phyloP scores from a whole-genome alignment of 2,329 filamentous ascomycete species.

The Dactylellina leptospora region DNA sequence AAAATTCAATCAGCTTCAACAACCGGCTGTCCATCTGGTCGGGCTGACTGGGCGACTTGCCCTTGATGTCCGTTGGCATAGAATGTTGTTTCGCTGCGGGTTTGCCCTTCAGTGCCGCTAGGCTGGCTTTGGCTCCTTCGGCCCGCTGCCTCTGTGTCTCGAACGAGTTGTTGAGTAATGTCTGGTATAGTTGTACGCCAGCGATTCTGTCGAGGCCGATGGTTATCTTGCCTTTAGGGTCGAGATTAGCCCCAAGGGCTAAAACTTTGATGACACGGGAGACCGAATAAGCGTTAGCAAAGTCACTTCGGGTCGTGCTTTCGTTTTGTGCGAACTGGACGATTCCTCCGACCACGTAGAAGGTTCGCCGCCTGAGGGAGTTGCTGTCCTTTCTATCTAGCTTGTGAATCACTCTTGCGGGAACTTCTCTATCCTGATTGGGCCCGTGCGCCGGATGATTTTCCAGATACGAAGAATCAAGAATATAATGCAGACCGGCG shows the following conservation, averaged over 20 bases:
- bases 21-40: slow-evolving; percentile 9
- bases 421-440: slow-evolving; percentile 13
- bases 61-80: slow-evolving; percentile 11
- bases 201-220: slow-evolving; percentile 36
- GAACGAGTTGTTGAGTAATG: background rate
- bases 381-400: slow-evolving; percentile 6
- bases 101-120: too few relatives aligned
- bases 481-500: slow-evolving; percentile 56
- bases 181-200: slow-evolving; percentile 8
- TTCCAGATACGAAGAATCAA: slow-evolving; percentile 53
- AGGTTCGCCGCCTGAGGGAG: slow-evolving; percentile 17
- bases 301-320: background rate
- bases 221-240: slow-evolving; percentile 31
- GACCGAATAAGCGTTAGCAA: slow-evolving; percentile 14
- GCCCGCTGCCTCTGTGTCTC: background rate
- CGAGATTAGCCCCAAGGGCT: slow-evolving; percentile 21
- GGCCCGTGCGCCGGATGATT: slow-evolving; percentile 55
- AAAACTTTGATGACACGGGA: slow-evolving; percentile 29
- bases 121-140: background rate
- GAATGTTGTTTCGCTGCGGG: too few relatives aligned
- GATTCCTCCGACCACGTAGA: slow-evolving; percentile 39
- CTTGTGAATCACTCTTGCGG: slow-evolving; percentile 37
- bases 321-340: slow-evolving; percentile 32
- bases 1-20: slow-evolving; percentile 5
- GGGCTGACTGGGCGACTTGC: slow-evolving; percentile 9